Evolutionary conservation across 2,329 filamentous ascomycete genomes (phyloP).

Genomic region (Pseudogymnoascus sp.): DNA sequence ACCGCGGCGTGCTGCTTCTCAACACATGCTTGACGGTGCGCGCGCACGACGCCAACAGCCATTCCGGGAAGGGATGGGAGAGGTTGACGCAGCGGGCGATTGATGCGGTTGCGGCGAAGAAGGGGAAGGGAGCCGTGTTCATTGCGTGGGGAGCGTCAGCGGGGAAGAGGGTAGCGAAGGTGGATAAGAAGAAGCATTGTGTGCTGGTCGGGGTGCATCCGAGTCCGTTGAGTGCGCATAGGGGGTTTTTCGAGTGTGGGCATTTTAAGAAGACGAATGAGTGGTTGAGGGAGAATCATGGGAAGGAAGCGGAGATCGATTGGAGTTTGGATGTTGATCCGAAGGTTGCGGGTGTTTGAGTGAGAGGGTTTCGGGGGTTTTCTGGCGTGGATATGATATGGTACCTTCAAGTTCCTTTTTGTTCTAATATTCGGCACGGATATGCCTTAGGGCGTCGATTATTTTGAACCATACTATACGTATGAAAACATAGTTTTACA

Average conservation of each 20-base stretch:
- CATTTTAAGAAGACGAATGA: conserved; percentile 78
- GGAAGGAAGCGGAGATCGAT: conserved; percentile 70
- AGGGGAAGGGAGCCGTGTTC: conserved; percentile 80
- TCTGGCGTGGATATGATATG: not conserved
- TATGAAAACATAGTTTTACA: not conserved
- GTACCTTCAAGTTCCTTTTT: not conserved
- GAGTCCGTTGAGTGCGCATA: conserved; percentile 76
- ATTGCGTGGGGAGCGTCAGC: conserved; percentile 89
- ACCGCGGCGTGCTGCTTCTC: conserved; percentile 83
- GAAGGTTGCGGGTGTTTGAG: conserved; percentile 13
- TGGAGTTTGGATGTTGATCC: conserved; percentile 53
- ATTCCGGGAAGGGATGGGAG: conserved; percentile 86
- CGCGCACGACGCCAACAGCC: conserved; percentile 78
- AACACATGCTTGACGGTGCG: conserved; percentile 94
- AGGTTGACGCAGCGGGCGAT: conserved; percentile 85
- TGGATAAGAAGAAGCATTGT: conserved; percentile 67
- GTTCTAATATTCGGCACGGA: not conserved
- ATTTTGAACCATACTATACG: not conserved
- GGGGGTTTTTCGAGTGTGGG: conserved; percentile 74
- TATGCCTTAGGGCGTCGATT: not conserved
- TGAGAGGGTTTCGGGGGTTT: not conserved
- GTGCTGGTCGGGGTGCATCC: conserved; percentile 86
- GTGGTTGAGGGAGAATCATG: conserved; percentile 75
- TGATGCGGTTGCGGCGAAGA: conserved; percentile 70
- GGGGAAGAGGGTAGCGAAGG: conserved; percentile 64